Percentiles rank a stretch among this genome's conserved stretches.
Conservation (phyloP, 2,329 filamentous ascomycete genomes). For the Aaosphaeria pasadenensis region DNA sequence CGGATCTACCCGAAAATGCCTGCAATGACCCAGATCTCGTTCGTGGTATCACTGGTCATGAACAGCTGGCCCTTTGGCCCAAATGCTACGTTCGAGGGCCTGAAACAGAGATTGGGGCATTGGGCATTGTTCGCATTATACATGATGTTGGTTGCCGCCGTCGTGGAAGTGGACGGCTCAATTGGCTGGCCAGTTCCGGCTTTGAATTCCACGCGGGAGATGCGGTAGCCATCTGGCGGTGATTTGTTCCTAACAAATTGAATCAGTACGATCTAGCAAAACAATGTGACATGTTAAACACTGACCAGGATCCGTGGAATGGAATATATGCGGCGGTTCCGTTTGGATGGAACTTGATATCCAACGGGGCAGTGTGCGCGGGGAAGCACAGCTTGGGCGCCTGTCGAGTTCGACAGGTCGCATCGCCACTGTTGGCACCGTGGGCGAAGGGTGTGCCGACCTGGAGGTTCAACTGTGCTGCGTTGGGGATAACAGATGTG, state of each 20-base stretch:
- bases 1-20: neutral
- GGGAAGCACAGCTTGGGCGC: conserved; percentile 38
- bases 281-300: conserved; percentile 32
- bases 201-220: conserved; percentile 40
- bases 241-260: conserved; percentile 34
- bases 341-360: conserved; percentile 61
- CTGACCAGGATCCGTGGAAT: conserved; percentile 58
- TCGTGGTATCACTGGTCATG: conserved; percentile 9
- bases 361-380: conserved; percentile 63
- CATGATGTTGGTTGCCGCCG: conserved; percentile 50
- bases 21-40: conserved; percentile 11
- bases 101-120: conserved; percentile 57
- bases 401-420: neutral
- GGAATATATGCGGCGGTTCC: conserved; percentile 57
- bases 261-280: neutral
- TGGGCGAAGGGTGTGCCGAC: conserved; percentile 47
- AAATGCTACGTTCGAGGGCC: conserved; percentile 55
- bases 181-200: conserved; percentile 40
- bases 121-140: conserved; percentile 48
- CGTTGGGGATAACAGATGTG: conserved; percentile 44
- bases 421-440: conserved; percentile 27
- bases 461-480: conserved; percentile 24
- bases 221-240: conserved; percentile 44
- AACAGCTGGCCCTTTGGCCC: conserved; percentile 19
- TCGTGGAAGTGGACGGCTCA: conserved; percentile 40